These are phyloP conservation scores for Chalciporus piperatus DNA, from an alignment of 768 basidiomycete genomes.

Conservation along the genomic window DNA sequence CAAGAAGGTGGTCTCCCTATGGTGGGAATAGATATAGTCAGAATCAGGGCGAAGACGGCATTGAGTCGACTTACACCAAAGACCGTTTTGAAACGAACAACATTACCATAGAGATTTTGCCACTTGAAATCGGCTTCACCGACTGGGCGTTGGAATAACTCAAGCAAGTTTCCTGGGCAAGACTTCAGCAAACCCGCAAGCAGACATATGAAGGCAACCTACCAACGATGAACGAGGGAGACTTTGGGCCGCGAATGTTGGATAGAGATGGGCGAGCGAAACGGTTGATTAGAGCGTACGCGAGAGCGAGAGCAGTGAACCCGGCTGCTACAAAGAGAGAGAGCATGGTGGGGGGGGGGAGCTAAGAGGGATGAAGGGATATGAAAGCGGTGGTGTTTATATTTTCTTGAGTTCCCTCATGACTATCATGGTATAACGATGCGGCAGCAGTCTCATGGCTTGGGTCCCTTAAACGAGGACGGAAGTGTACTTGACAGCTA, in stretches of 20 bases:
- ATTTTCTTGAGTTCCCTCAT: background rate
- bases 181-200: slow-evolving; percentile 20
- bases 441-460: background rate
- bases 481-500: background rate
- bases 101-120: slow-evolving; percentile 28
- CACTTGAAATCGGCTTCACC: slow-evolving; percentile 29
- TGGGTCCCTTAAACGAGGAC: background rate
- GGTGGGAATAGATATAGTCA: slow-evolving; percentile 5
- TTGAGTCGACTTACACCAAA: slow-evolving; percentile 22
- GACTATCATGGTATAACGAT: slow-evolving; percentile 4
- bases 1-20: slow-evolving; percentile 43
- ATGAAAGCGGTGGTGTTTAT: background rate
- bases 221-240: slow-evolving; percentile 24
- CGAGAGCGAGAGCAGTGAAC: slow-evolving; percentile 8
- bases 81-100: slow-evolving; percentile 28
- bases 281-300: background rate
- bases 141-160: slow-evolving; percentile 27
- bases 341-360: slow-evolving; percentile 9
- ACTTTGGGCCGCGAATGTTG: slow-evolving; percentile 18
- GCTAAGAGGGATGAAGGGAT: background rate
- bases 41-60: background rate
- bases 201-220: background rate
- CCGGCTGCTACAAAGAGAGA: background rate
- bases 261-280: slow-evolving; percentile 8
- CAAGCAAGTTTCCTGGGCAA: slow-evolving; percentile 26